Evolutionary conservation across 169 alveolate genomes (phyloP), one percentile per base, ranked within the genome.

Genomic region (Plasmodium fragile): DNA sequence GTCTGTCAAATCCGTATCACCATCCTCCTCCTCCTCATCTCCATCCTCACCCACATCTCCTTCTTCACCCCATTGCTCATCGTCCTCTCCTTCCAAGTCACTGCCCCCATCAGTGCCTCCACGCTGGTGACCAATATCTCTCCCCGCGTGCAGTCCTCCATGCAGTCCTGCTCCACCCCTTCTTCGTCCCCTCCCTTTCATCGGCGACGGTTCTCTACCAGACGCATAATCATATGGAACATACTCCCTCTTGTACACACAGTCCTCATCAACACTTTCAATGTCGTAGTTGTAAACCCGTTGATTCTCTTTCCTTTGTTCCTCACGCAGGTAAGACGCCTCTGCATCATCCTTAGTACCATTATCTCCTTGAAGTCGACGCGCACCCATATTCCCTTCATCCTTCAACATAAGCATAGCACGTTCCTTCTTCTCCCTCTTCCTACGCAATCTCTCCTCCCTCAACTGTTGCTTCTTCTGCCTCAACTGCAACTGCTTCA

Each of bases 391-490:
- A 45, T 43, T 43, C 41, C 36, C 34, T 30, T 52, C 18, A 30
- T 30, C 69, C 69, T 81, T 59, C 0, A 13, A 16, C 45, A 36
- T 36, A 5, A 13, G 41, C 11, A 59, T 0, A 1, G 28, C 70
- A 10, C 22, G 39, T 4, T 18, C 18, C 69, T 55, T 82, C 71
- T 49, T 81, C 28, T 53, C 65, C 53, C 28, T 41, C 45, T 18
- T 30, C 18, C 34, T 77, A 13, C 7, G 75, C 11, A 18, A 13
- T 5, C n/a, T 75, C 41, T 75, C 52, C 28, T 4, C 81, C 28
- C 25, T 22, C 70, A 87, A n/a, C 1, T 45, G n/a, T 32, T 78
- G 55, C 71, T 79, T 87, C 34, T 45, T 87, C 45, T 78, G 11
- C 16, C 75, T 87, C 4, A 87, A 77, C 43, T 78, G 53, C 5